Evolutionary conservation across 2,329 filamentous ascomycete genomes (phyloP).

Genomic region (Cladophialophora exuberans): DNA sequence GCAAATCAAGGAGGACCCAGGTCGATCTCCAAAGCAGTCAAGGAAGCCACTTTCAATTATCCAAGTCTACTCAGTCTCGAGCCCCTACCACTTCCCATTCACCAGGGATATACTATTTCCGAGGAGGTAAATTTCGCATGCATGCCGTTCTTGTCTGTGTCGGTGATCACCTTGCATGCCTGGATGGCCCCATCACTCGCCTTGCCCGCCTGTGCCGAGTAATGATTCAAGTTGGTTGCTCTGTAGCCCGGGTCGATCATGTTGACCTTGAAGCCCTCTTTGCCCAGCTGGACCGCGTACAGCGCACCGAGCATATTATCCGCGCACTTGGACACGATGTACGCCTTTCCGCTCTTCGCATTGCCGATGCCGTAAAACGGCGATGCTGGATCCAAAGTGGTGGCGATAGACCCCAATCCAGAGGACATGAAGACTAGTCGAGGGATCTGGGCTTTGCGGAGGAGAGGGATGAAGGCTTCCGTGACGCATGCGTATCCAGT

Average conservation of each 20-base stretch:
- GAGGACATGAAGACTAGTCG: constrained; percentile 30
- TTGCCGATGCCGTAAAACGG: constrained; percentile 6
- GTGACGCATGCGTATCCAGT: constrained; percentile 18
- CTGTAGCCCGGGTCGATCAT: constrained; percentile 22
- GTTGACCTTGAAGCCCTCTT: constrained; percentile 30
- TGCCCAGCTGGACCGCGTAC: constrained; percentile 20
- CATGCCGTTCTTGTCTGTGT: constrained; percentile 20
- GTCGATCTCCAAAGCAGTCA: not conserved
- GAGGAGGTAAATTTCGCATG: constrained; percentile 19
- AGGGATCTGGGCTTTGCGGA: constrained; percentile 24
- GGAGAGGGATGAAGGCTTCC: constrained; percentile 25
- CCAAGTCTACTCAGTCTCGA: not conserved
- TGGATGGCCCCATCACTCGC: constrained; percentile 20
- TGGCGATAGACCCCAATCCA: constrained; percentile 20
- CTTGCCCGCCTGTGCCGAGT: not conserved
- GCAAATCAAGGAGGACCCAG: too few relatives aligned
- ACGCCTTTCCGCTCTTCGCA: constrained; percentile 1
- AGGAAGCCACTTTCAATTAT: not conserved
- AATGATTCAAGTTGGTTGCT: constrained; percentile 23
- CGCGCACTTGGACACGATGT: constrained; percentile 23
- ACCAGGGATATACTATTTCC: constrained; percentile 14
- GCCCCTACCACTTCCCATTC: not conserved
- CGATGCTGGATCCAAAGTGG: constrained; percentile 13
- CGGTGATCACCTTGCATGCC: constrained; percentile 21
- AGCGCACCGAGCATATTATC: constrained; percentile 25